phyloP scores from a whole-genome alignment of 176 grass and related monocot genomes.

The Carex cristatella region DNA sequence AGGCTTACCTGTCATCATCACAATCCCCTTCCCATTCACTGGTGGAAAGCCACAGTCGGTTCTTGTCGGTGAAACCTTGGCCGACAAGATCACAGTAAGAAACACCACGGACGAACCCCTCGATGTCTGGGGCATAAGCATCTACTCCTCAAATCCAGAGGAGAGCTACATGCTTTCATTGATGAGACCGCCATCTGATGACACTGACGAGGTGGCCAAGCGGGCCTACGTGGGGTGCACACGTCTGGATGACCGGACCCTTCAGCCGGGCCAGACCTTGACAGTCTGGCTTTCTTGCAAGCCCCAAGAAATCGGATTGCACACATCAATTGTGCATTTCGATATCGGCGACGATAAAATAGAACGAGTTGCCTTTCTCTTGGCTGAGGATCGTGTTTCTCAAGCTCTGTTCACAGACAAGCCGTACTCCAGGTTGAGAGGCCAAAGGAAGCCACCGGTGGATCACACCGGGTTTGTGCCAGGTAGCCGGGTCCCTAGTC shows the following conservation, averaged over 20 bases:
- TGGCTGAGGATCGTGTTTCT: constrained; percentile 75
- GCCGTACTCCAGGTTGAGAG: constrained; percentile 51
- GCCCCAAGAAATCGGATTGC: constrained; percentile 79
- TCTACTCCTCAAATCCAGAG: constrained; percentile 85
- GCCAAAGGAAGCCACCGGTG: constrained; percentile 40
- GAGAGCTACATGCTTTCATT: constrained; percentile 71
- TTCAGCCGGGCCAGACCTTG: constrained; percentile 62
- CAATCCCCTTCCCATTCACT: constrained; percentile 65
- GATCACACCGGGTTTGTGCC: constrained; percentile 44
- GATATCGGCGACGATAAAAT: constrained; percentile 77
- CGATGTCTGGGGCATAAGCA: constrained; percentile 70
- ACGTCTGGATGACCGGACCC: constrained; percentile 61
- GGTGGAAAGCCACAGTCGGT: constrained; percentile 60
- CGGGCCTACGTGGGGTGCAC: constrained; percentile 51
- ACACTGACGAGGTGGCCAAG: constrained; percentile 37
- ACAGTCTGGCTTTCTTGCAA: constrained; percentile 86
- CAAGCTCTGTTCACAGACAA: constrained; percentile 57
- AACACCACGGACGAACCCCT: constrained; percentile 60
- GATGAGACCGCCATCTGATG: constrained; percentile 65
- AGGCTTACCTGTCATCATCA: constrained; percentile 42
- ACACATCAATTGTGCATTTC: constrained; percentile 82
- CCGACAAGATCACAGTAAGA: constrained; percentile 41
- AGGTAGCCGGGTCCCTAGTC: constrained; percentile 38
- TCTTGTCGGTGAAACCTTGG: constrained; percentile 55
- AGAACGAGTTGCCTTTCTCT: constrained; percentile 71